A percentile compares a stretch with the other conserved stretches of the same genome.
phyloP scores from a whole-genome alignment of 2,329 filamentous ascomycete genomes.

The Waltergamsia citrina region DNA sequence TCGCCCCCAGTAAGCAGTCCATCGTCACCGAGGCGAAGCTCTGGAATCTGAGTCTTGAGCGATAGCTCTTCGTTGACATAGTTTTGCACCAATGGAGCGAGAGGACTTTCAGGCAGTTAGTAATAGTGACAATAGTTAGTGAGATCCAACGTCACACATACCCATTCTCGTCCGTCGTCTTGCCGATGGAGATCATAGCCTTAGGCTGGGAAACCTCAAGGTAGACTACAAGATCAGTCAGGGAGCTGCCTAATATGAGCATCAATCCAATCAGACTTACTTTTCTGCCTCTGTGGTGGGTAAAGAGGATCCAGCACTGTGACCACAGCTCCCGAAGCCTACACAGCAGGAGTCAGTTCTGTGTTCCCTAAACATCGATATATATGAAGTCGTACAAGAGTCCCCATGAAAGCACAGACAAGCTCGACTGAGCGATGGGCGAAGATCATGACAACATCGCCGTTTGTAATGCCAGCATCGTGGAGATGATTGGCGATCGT shows the following conservation, averaged over 20 bases:
- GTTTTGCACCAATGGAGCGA: slow-evolving; percentile 36
- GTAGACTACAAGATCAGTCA: slow-evolving; percentile 38
- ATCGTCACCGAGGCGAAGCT: slow-evolving; percentile 60
- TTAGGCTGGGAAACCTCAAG: slow-evolving; percentile 70
- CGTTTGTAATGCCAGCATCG: slow-evolving; percentile 60
- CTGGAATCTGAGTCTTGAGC: slow-evolving; percentile 66
- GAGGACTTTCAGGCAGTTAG: no score
- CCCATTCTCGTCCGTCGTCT: slow-evolving; percentile 40
- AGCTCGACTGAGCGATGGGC: slow-evolving; percentile 69
- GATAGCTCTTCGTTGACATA: slow-evolving; percentile 68
- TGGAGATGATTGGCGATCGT: slow-evolving; percentile 71
- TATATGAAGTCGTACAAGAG: slow-evolving; percentile 22
- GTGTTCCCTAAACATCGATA: neutral
- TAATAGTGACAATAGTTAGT: neutral
- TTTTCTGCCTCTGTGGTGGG: slow-evolving; percentile 17
- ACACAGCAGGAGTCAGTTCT: slow-evolving; percentile 3
- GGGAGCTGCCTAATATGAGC: slow-evolving; percentile 8
- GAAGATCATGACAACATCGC: slow-evolving; percentile 91
- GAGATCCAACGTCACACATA: neutral
- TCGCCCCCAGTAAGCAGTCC: slow-evolving; percentile 64
- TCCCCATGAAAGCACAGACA: slow-evolving; percentile 68
- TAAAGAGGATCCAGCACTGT: slow-evolving; percentile 60
- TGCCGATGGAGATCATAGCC: slow-evolving; percentile 58
- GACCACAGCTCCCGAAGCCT: slow-evolving; percentile 50
- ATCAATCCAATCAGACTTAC: no score